A percentile compares a stretch with the other conserved stretches of the same genome.
phyloP scores from a whole-genome alignment of 306 rosid genomes.

The Acmispon strigosus region DNA sequence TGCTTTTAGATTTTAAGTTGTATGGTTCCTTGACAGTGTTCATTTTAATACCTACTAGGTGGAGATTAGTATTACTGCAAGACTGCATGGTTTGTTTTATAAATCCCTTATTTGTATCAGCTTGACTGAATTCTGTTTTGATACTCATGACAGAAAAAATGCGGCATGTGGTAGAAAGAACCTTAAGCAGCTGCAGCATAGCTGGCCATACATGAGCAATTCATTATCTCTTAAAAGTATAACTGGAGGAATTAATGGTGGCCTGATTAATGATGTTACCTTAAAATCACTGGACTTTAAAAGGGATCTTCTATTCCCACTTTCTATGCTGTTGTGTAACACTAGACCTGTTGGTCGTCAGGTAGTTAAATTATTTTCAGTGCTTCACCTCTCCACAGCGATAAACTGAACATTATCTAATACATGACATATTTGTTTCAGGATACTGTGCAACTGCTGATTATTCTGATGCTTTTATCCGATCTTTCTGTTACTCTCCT shows the following conservation, averaged over 20 bases:
- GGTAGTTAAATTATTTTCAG: conserved; percentile 40
- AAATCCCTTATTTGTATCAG: background rate
- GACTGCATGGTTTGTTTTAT: background rate
- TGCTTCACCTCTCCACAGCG: conserved; percentile 2
- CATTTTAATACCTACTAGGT: background rate
- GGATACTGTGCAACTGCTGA: conserved; percentile 84
- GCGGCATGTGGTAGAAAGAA: conserved; percentile 36
- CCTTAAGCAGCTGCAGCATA: conserved; percentile 58
- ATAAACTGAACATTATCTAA: conserved; percentile 27
- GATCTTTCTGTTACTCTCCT: conserved; percentile 91
- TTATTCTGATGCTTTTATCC: conserved; percentile 68
- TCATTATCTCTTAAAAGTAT: conserved; percentile 71
- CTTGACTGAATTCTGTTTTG: conserved; percentile 7
- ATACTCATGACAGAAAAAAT: conserved; percentile 44
- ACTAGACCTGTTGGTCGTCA: conserved; percentile 94
- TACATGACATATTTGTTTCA: conserved; percentile 37
- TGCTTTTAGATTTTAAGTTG: conserved; percentile 6
- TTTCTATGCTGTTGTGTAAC: conserved; percentile 78
- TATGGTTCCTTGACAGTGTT: conserved; percentile 8
- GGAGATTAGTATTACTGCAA: background rate
- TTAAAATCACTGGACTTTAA: conserved; percentile 64
- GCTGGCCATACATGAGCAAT: conserved; percentile 63
- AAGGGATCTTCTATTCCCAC: conserved; percentile 72
- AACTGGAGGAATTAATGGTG: conserved; percentile 93
- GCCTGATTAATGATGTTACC: conserved; percentile 74